A percentile compares a stretch with the other conserved stretches of the same genome.
phyloP scores from a whole-genome alignment of 78 protist species.

The Mastigamoeba balamuthi region DNA sequence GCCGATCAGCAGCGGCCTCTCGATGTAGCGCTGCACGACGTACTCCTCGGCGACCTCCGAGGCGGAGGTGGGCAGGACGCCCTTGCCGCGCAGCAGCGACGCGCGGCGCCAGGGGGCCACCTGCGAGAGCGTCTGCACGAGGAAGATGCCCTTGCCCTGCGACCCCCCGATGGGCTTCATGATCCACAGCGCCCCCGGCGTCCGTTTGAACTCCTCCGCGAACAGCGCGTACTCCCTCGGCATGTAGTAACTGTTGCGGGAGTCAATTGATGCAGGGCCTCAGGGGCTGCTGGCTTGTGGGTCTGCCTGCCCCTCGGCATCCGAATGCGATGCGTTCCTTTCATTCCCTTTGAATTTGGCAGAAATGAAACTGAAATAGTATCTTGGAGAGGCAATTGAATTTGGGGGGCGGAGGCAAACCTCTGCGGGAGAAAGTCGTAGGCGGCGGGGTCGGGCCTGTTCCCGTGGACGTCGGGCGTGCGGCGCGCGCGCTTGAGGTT shows the following conservation, averaged over 20 bases:
- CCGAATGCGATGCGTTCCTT: too few species aligned
- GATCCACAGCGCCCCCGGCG: too few species aligned
- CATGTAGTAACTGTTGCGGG: not conserved
- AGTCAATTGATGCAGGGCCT: too few species aligned
- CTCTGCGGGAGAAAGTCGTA: not conserved
- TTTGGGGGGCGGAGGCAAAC: not conserved
- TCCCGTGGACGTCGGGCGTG: not conserved
- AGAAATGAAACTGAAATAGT: too few species aligned
- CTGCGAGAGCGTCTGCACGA: conserved; percentile 63
- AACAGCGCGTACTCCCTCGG: conserved; percentile 5
- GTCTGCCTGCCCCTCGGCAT: too few species aligned
- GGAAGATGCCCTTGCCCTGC: conserved; percentile 82
- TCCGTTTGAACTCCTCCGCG: conserved; percentile 1
- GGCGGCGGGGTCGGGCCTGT: not conserved
- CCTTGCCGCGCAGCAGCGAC: too few species aligned
- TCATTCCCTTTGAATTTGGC: too few species aligned
- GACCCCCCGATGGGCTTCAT: conserved; percentile 40
- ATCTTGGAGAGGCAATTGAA: not conserved
- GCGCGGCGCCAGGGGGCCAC: conserved; percentile 68
- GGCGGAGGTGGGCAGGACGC: too few species aligned
- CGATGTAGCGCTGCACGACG: conserved; percentile 44
- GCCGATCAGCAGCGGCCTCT: conserved; percentile 50
- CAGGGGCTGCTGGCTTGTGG: too few species aligned
- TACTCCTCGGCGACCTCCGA: too few species aligned
- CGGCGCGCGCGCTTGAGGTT: conserved; percentile 3